Percentiles rank a stretch among this genome's conserved stretches.
Evolutionary conservation across 176 grass and related monocot species (phyloP).

Genomic region (Oryza australiensis): DNA sequence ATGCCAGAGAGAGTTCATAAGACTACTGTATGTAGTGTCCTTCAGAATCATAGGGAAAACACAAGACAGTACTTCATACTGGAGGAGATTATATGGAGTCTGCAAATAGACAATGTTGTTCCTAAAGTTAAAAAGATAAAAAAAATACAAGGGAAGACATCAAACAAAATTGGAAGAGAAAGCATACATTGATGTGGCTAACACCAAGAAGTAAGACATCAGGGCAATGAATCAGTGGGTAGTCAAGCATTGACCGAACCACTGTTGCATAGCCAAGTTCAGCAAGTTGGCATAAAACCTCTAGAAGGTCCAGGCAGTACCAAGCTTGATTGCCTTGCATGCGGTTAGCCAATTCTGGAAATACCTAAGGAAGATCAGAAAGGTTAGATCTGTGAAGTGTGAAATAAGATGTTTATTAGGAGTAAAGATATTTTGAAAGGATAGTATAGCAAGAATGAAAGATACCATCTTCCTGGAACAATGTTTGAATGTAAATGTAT

Average conservation of each 20-base stretch:
- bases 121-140: constrained; percentile 21
- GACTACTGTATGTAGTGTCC: constrained; percentile 52
- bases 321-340: constrained; percentile 75
- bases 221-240: constrained; percentile 70
- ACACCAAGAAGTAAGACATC: constrained; percentile 82
- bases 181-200: constrained; percentile 73
- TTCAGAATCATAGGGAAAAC: constrained; percentile 81
- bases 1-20: constrained; percentile 67
- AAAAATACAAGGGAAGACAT: not conserved
- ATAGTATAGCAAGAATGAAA: not conserved
- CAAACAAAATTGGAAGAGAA: not conserved
- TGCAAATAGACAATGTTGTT: constrained; percentile 45
- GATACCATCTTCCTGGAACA: constrained; percentile 63
- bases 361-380: constrained; percentile 53
- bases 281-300: constrained; percentile 79
- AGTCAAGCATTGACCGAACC: constrained; percentile 61
- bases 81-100: constrained; percentile 93
- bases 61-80: constrained; percentile 67
- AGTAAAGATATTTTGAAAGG: constrained; percentile 7
- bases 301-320: constrained; percentile 86
- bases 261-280: constrained; percentile 74
- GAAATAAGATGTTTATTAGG: not conserved
- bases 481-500: constrained; percentile 81
- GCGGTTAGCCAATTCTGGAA: constrained; percentile 60
- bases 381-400: constrained; percentile 5